Evolutionary conservation across 352 stramenopile species (phyloP).

Genomic region (Phytophthora pluvialis): DNA sequence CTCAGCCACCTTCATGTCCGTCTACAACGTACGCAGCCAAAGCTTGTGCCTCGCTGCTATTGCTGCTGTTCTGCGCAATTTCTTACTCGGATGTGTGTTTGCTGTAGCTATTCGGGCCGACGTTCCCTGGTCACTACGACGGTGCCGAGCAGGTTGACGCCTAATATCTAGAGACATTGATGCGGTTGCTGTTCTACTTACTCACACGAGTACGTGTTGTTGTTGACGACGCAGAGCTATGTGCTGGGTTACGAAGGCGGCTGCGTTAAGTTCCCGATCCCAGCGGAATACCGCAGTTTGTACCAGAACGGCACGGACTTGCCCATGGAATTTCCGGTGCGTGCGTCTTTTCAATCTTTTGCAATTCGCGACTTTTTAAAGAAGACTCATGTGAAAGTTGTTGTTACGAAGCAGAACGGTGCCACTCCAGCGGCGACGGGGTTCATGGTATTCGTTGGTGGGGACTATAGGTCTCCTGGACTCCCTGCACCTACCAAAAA

Average conservation of each 20-base stretch:
- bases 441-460: slow-evolving; percentile 73
- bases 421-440: slow-evolving; percentile 72
- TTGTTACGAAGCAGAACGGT: slow-evolving; percentile 56
- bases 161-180: too few species aligned
- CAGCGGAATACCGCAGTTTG: slow-evolving; percentile 67
- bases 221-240: slow-evolving; percentile 55
- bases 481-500: slow-evolving; percentile 54
- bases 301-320: slow-evolving; percentile 82
- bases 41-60: background rate
- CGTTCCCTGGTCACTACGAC: slow-evolving; percentile 84
- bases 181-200: too few species aligned
- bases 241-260: slow-evolving; percentile 74
- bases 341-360: slow-evolving; percentile 2
- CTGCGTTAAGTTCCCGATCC: slow-evolving; percentile 81
- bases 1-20: slow-evolving; percentile 85
- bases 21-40: slow-evolving; percentile 75
- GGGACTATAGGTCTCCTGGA: slow-evolving; percentile 45
- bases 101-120: slow-evolving; percentile 81
- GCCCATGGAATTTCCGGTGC: slow-evolving; percentile 82
- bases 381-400: background rate
- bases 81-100: background rate
- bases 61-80: background rate
- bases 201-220: too few species aligned
- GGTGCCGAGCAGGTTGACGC: slow-evolving; percentile 52
- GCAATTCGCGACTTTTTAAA: background rate